Base-by-base conservation (phyloP, 2,329 filamentous ascomycete species). In the Fusarium foetens region DNA sequence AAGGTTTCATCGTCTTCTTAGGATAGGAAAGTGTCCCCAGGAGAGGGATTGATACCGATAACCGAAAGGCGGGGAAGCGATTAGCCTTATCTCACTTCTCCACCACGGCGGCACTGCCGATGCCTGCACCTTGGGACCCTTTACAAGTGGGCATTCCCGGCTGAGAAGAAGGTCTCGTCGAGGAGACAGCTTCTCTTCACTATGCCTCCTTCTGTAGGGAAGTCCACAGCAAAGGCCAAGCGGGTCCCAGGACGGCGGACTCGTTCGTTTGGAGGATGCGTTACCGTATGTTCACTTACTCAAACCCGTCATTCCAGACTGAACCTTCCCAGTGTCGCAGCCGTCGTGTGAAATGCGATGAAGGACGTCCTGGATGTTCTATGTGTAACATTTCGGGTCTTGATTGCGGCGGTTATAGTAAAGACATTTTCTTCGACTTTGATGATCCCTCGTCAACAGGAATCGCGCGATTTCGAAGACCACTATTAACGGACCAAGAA, bases 331-430 rank as follows among this genome's bases (percentile, higher is more conserved):
- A 73, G 71, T 73, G 71, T 16, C 61, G 71, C 16, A 59, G 57
- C 25, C 71, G 71, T 38, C 71, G 71, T 9, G 59, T 73, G 19
- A 73, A 73, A 29, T 73, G 71, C 8, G 71, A 73, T 14, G 71
- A 73, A 35, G 52, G 38, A 0, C 71, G 60, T 16, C 71, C 71
- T 2, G 43, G 23, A 5, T 73, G 71, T 6, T 69, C 71, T 1
- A 66, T 73, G 63, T 73, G 71, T 5, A 41, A 31, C 6, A 49
- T 69, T 3, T 43, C 46, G 0, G 68, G 58, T 8, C 27, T 72
- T 7, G n/a, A 64, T 11, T 73, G 71, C 5, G 71, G 71, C 1
- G 71, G 71, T 1, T 73, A 73, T 16, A 54, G 9, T 13, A 73
- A 72, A 33, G 68, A 68, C 12, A 60, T 73, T n/a, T 66, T 74